Conservation (phyloP, 805 yeast genomes). For the Candida methanosorbosa region DNA sequence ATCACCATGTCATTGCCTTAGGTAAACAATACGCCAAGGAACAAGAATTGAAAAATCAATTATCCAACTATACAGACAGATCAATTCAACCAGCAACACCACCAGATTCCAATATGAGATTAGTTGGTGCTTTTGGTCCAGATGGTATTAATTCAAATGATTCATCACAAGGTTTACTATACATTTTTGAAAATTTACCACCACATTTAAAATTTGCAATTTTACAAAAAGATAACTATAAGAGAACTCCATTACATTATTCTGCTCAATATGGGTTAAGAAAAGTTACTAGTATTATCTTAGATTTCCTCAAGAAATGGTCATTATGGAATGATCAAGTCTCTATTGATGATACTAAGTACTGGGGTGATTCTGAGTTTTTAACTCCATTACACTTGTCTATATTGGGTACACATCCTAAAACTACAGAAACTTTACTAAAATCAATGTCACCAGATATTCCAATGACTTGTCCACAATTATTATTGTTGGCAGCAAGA, state of each 20-base stretch:
- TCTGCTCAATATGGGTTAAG: slow-evolving; percentile 80
- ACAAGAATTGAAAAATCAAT: slow-evolving; percentile 7
- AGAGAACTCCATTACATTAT: slow-evolving; percentile 83
- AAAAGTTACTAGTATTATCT: slow-evolving; percentile 48
- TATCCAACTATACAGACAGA: slow-evolving; percentile 5
- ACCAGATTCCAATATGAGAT: slow-evolving; percentile 37
- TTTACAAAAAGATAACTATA: slow-evolving; percentile 63
- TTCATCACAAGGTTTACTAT: slow-evolving; percentile 48
- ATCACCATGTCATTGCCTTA: slow-evolving; percentile 69
- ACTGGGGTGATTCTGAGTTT: slow-evolving; percentile 75
- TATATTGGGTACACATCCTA: slow-evolving; percentile 74
- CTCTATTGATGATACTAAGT: slow-evolving; percentile 45
- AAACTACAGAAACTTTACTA: slow-evolving; percentile 56
- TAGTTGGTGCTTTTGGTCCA: slow-evolving; percentile 48
- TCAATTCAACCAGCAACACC: slow-evolving; percentile 40
- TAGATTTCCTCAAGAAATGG: slow-evolving; percentile 54
- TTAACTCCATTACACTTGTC: slow-evolving; percentile 80
- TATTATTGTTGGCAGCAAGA: slow-evolving; percentile 61
- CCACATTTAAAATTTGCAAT: slow-evolving; percentile 45
- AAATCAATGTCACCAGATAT: slow-evolving; percentile 28
- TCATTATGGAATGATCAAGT: slow-evolving; percentile 37
- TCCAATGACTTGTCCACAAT: slow-evolving; percentile 40
- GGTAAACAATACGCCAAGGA: slow-evolving; percentile 51
- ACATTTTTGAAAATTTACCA: slow-evolving; percentile 50
- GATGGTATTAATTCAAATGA: slow-evolving; percentile 56